Conservation (phyloP, 108 stramenopile genomes). For the Cyclotella atomus region DNA sequence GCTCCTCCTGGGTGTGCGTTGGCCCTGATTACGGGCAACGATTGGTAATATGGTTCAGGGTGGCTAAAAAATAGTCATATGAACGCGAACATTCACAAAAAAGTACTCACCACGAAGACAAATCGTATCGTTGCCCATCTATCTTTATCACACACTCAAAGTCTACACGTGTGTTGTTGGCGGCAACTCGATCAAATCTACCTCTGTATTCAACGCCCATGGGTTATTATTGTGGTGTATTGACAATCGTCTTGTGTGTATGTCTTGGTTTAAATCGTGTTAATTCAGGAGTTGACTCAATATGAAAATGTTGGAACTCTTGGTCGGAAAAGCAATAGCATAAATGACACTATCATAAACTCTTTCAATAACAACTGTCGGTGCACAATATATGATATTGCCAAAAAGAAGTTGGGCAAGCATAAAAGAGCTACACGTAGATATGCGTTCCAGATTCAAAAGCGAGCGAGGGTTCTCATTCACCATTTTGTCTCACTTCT, state of each 20-base stretch:
- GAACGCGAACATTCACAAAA: neutral
- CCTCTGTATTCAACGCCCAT: neutral
- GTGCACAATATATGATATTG: no score
- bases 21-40: constrained; percentile 35
- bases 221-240: neutral
- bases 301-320: no score
- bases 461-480: no score
- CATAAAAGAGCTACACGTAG: no score
- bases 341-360: no score
- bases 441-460: no score
- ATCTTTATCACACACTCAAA: constrained; percentile 24
- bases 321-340: no score
- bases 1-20: constrained; percentile 69
- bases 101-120: constrained; percentile 27
- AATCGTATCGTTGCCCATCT: constrained; percentile 18
- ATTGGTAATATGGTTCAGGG: neutral
- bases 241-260: neutral
- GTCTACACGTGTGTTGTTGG: constrained; percentile 16
- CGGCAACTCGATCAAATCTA: constrained; percentile 35
- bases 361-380: no score
- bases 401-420: no score
- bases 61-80: neutral
- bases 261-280: neutral
- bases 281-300: no score
- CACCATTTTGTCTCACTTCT: no score